Evolutionary conservation across 805 yeast genomes (phyloP).

Genomic region (Candida orba): DNA sequence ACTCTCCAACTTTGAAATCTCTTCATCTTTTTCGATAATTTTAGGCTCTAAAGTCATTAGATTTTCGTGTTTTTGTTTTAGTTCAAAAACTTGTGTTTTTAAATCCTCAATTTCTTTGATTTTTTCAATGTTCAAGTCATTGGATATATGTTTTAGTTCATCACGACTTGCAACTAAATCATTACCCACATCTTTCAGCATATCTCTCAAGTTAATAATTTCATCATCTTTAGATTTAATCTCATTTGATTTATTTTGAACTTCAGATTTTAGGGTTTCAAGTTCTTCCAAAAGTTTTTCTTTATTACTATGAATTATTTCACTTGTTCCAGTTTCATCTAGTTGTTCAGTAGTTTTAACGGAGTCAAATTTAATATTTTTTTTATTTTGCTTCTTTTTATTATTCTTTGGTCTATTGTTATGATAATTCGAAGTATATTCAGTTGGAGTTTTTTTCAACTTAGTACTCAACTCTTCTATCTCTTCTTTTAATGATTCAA

Average conservation of each 20-base stretch:
- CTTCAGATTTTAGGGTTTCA: constrained; percentile 1
- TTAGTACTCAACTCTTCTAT: constrained; percentile 4
- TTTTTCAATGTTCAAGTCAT: neutral
- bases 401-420: constrained; percentile 9
- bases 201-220: constrained; percentile 63
- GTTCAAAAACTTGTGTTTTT: constrained; percentile 19
- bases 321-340: neutral
- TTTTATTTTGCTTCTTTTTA: constrained; percentile 16
- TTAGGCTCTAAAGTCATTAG: neutral
- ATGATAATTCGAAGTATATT: neutral
- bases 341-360: constrained; percentile 21
- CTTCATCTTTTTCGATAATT: neutral
- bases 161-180: constrained; percentile 70
- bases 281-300: neutral
- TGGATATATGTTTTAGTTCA: constrained; percentile 35
- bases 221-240: constrained; percentile 49
- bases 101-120: constrained; percentile 9
- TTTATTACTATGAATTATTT: too few relatives aligned
- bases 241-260: constrained; percentile 14
- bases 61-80: constrained; percentile 14
- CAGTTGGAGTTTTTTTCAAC: constrained; percentile 7
- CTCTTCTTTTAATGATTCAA: constrained; percentile 2
- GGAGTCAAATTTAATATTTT: constrained; percentile 7
- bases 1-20: neutral
- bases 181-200: constrained; percentile 69